Evolutionary conservation across 768 basidiomycete genomes (phyloP).

Genomic region (Podaxis sp.): DNA sequence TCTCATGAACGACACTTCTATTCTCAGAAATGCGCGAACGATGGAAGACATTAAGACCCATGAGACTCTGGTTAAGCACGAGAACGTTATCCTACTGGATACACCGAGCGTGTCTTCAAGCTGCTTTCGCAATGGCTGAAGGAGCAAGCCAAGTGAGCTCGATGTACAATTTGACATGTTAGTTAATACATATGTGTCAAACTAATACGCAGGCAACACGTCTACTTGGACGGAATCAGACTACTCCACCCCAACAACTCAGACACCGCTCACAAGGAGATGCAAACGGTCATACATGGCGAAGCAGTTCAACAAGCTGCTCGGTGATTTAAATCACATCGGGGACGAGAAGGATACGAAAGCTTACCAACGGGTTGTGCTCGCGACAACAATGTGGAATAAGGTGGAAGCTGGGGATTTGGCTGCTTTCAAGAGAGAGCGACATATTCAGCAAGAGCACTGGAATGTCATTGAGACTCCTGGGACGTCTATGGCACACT

Average conservation of each 20-base stretch:
- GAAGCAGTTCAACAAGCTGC: neutral
- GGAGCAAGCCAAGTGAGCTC: neutral
- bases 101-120: neutral
- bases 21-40: no score
- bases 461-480: neutral
- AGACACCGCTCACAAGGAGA: neutral
- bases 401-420: neutral
- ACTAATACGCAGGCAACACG: neutral
- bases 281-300: neutral
- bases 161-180: no score
- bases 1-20: no score
- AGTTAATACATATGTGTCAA: neutral
- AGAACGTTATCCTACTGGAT: constrained; percentile 2
- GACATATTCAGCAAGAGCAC: neutral
- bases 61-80: neutral
- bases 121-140: neutral
- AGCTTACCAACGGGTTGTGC: neutral
- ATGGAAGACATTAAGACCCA: neutral
- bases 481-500: neutral
- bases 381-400: constrained; percentile 5
- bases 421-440: neutral
- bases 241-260: neutral
- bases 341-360: neutral
- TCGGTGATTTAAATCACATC: neutral
- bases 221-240: constrained; percentile 3